These are phyloP conservation scores for Geotrichum bryndzae DNA, from an alignment of 1,139 yeast species.

Conservation along the genomic window DNA sequence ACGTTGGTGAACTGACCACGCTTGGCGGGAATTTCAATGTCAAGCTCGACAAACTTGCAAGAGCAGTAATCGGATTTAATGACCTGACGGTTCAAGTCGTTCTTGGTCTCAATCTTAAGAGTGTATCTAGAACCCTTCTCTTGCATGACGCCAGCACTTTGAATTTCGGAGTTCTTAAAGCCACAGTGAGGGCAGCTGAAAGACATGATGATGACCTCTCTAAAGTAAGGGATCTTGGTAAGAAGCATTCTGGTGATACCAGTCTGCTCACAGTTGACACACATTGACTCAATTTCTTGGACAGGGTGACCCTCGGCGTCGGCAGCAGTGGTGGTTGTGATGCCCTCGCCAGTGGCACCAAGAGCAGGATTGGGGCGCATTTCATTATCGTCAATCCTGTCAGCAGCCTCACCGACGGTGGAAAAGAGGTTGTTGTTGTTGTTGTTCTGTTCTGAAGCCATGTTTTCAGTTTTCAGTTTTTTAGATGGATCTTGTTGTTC, in stretches of 20 bases:
- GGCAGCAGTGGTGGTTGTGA: constrained; percentile 40
- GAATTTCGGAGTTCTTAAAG: constrained; percentile 84
- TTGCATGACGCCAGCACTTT: constrained; percentile 77
- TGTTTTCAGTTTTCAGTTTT: not conserved
- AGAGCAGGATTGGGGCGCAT: constrained; percentile 22
- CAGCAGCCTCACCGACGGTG: constrained; percentile 28
- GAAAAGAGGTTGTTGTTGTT: constrained; percentile 18
- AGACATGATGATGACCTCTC: constrained; percentile 90
- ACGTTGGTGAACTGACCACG: constrained; percentile 89
- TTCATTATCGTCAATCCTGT: constrained; percentile 22
- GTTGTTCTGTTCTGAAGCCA: not conserved
- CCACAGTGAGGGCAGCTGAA: constrained; percentile 95
- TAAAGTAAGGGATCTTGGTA: constrained; percentile 85
- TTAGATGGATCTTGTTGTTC: not conserved
- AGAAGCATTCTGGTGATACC: constrained; percentile 80
- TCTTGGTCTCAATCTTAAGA: constrained; percentile 60
- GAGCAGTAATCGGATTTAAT: constrained; percentile 85
- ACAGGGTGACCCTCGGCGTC: constrained; percentile 96
- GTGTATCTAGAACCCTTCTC: constrained; percentile 78
- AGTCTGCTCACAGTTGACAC: constrained; percentile 89
- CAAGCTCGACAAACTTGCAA: constrained; percentile 78
- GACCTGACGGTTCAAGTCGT: constrained; percentile 83
- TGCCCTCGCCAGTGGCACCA: constrained; percentile 23
- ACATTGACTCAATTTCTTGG: constrained; percentile 87
- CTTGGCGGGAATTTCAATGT: constrained; percentile 91